These are phyloP conservation scores for Grosmannia huntii DNA, from an alignment of 2,329 filamentous ascomycete species.

Conservation along the genomic window DNA sequence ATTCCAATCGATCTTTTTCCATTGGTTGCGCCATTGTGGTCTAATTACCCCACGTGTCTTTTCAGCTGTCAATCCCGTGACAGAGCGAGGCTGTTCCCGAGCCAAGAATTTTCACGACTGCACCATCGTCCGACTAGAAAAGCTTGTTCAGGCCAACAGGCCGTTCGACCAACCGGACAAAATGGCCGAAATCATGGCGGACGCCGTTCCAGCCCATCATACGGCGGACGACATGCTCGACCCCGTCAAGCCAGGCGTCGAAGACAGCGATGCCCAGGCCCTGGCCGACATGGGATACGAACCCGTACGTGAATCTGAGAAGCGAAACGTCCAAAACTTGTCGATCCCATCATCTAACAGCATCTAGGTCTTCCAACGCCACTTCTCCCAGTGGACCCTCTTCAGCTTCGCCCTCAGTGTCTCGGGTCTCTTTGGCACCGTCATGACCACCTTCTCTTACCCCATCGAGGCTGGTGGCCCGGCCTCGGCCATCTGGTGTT, in stretches of 20 bases:
- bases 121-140: constrained; percentile 1
- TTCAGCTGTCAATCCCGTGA: neutral
- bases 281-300: constrained; percentile 24
- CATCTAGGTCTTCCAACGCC: constrained; percentile 40
- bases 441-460: constrained; percentile 41
- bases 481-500: constrained; percentile 43
- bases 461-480: constrained; percentile 40
- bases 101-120: neutral
- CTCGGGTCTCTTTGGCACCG: constrained; percentile 40
- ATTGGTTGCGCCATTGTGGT: neutral
- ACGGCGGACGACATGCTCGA: neutral
- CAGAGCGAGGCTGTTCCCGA: neutral
- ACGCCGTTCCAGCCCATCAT: neutral
- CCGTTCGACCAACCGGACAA: neutral
- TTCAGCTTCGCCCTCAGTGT: constrained; percentile 49
- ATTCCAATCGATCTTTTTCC: neutral
- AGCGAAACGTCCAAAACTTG: too few species aligned
- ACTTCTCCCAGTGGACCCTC: constrained; percentile 42
- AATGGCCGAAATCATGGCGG: neutral
- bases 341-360: neutral
- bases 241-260: neutral
- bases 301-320: constrained; percentile 16
- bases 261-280: constrained; percentile 18
- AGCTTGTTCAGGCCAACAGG: neutral
- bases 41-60: neutral